These are phyloP conservation scores for Tuber aestivum DNA, from an alignment of 495 filamentous ascomycete species.

Conservation along the genomic window DNA sequence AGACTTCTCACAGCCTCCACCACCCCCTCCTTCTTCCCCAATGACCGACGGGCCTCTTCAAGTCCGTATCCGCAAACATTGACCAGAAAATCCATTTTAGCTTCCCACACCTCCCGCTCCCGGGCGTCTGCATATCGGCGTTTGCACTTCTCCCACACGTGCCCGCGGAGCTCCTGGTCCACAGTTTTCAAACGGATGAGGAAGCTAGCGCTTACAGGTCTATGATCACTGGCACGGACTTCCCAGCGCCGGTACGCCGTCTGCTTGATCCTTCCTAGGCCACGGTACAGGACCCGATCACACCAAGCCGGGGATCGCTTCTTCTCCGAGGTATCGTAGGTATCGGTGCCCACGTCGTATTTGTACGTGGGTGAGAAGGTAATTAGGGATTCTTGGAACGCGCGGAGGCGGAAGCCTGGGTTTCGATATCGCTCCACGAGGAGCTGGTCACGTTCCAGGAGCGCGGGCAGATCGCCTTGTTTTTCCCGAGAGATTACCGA, in stretches of 20 bases:
- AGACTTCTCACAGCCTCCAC: constrained; percentile 36
- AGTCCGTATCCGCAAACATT: constrained; percentile 36
- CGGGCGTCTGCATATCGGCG: constrained; percentile 65
- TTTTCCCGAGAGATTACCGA: constrained; percentile 79
- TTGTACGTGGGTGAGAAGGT: constrained; percentile 95
- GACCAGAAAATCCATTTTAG: constrained; percentile 47
- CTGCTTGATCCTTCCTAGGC: constrained; percentile 75
- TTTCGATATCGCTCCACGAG: constrained; percentile 79
- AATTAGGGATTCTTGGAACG: constrained; percentile 80
- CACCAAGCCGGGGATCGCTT: constrained; percentile 96
- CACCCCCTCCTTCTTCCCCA: constrained; percentile 30
- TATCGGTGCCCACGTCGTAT: constrained; percentile 91
- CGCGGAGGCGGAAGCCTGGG: constrained; percentile 76
- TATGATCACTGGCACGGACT: constrained; percentile 81
- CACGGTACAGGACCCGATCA: constrained; percentile 82
- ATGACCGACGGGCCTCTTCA: constrained; percentile 34
- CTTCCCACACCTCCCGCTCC: constrained; percentile 57
- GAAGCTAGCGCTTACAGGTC: constrained; percentile 83
- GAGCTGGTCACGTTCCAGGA: constrained; percentile 92
- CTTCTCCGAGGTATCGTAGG: constrained; percentile 92
- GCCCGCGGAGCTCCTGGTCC: constrained; percentile 56
- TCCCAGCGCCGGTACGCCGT: constrained; percentile 83
- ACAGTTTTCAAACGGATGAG: constrained; percentile 75
- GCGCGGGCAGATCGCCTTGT: constrained; percentile 70
- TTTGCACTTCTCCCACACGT: constrained; percentile 64